These are phyloP conservation scores for Recurvomyces mirabilis DNA, from an alignment of 495 filamentous ascomycete genomes.

Conservation along the genomic window DNA sequence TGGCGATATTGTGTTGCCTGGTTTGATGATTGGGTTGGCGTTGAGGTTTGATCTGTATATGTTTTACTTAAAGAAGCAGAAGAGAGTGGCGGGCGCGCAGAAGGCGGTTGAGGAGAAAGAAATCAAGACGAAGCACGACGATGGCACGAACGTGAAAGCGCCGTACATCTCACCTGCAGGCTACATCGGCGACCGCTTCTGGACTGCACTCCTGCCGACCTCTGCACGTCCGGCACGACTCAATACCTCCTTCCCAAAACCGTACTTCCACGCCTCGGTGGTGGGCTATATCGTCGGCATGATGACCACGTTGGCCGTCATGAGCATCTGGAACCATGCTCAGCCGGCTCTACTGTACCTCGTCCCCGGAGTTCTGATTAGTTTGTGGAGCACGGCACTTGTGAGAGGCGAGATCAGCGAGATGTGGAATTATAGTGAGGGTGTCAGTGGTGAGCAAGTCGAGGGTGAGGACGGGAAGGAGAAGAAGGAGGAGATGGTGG, in stretches of 20 bases:
- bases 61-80: slow-evolving; percentile 57
- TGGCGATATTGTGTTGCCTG: slow-evolving; percentile 89
- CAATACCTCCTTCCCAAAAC: slow-evolving; percentile 54
- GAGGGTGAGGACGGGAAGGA: slow-evolving; percentile 19
- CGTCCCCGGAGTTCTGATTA: slow-evolving; percentile 69
- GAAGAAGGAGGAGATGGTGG: too few relatives aligned
- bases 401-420: slow-evolving; percentile 53
- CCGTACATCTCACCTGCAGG: slow-evolving; percentile 51
- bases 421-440: slow-evolving; percentile 79
- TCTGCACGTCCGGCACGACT: slow-evolving; percentile 15
- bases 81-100: background rate
- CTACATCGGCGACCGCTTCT: slow-evolving; percentile 77
- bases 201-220: slow-evolving; percentile 37
- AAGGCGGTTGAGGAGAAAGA: slow-evolving; percentile 3
- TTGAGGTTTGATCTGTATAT: slow-evolving; percentile 84
- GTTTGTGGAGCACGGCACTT: slow-evolving; percentile 70
- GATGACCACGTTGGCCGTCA: slow-evolving; percentile 62
- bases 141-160: slow-evolving; percentile 36
- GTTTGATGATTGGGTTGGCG: slow-evolving; percentile 78
- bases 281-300: slow-evolving; percentile 72
- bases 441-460: slow-evolving; percentile 31
- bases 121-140: background rate
- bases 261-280: slow-evolving; percentile 74
- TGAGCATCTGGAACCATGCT: slow-evolving; percentile 66
- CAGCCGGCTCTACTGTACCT: slow-evolving; percentile 91